Evolutionary conservation across 2,329 filamentous ascomycete species (phyloP), one percentile per base, ranked within the genome.

Genomic region (Boeremia lycopersici): DNA sequence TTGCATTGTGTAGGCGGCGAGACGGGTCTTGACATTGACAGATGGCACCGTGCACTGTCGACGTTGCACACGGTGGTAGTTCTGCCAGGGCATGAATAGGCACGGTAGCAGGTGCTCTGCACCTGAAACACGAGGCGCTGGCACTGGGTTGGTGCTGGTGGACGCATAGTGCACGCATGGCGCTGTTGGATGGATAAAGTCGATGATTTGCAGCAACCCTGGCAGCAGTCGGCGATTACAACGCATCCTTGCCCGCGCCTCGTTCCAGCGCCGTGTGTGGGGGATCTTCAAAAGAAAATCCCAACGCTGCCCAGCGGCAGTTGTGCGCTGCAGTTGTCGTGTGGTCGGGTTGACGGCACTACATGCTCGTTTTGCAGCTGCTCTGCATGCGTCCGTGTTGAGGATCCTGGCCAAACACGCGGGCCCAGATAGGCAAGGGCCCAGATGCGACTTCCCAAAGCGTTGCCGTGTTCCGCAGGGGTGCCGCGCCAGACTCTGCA

Each of bases 401-500:
- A 53, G 52, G 52, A 39, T 52, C 53, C 48, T 48, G 49, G 44
- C 62, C 62, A 59, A 61, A 48, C 30, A 57, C 40, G 49, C 28
- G 41, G 9, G 47, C 61, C 60, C 47, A 56, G 54, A 59, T 51
- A 42, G 59, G 64, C 31, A 59, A 59, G 52, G 41, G 29, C 53
- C 43, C 44, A 52, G 46, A 40, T 48, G 52, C 57, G 55, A 56
- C 56, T 64, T 61, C 65, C 63, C 38, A 60, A 63, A 58, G 30
- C 55, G 57, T 55, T 43, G 60, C 53, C 43, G 48, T 46, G 35
- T 46, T 41, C 52, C 56, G 53, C 50, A 58, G 34, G 44, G 43
- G 25, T 36, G 23, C 31, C 35, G 13, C 4, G 26, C 23, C 33
- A 47, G 47, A 23, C 28, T 45, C 41, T 34, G 40, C 26, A 26